phyloP scores from a whole-genome alignment of 2,329 filamentous ascomycete species.

The Phoma herbarum region DNA sequence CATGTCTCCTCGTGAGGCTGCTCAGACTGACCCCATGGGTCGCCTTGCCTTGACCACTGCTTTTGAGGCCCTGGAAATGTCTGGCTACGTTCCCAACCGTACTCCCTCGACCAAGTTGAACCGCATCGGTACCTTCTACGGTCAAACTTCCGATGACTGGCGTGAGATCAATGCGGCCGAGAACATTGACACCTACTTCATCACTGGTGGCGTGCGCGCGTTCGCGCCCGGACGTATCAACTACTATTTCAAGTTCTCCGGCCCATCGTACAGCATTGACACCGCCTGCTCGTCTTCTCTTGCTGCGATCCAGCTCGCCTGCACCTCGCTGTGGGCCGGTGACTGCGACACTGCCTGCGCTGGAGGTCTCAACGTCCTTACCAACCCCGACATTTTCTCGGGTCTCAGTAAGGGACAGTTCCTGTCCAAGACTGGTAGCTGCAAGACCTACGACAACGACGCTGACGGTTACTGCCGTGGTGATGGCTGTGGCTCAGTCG shows the following conservation, averaged over 20 bases:
- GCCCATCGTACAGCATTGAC: slow-evolving; percentile 76
- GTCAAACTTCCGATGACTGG: slow-evolving; percentile 79
- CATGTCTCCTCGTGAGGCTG: slow-evolving; percentile 83
- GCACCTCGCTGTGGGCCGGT: slow-evolving; percentile 75
- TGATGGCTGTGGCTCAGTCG: slow-evolving; percentile 76
- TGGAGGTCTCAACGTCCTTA: slow-evolving; percentile 79
- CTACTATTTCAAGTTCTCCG: slow-evolving; percentile 80
- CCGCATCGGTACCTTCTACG: slow-evolving; percentile 77
- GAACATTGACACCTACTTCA: slow-evolving; percentile 75
- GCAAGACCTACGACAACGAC: slow-evolving; percentile 81
- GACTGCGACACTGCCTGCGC: slow-evolving; percentile 85
- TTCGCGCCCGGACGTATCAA: slow-evolving; percentile 73
- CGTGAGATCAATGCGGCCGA: slow-evolving; percentile 77
- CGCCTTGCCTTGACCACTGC: slow-evolving; percentile 78
- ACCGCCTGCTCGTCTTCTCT: slow-evolving; percentile 82
- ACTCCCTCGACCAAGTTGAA: slow-evolving; percentile 72
- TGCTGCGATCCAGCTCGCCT: slow-evolving; percentile 75
- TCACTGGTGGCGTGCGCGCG: slow-evolving; percentile 68
- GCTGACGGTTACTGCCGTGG: slow-evolving; percentile 86
- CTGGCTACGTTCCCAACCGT: slow-evolving; percentile 76
- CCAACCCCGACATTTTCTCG: slow-evolving; percentile 81
- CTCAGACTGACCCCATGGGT: slow-evolving; percentile 83
- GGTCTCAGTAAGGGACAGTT: slow-evolving; percentile 80
- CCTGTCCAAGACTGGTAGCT: slow-evolving; percentile 77
- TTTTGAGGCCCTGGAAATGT: slow-evolving; percentile 84